Evolutionary conservation across 2,329 filamentous ascomycete genomes (phyloP).

Genomic region (Acephala macrosclerotiorum): DNA sequence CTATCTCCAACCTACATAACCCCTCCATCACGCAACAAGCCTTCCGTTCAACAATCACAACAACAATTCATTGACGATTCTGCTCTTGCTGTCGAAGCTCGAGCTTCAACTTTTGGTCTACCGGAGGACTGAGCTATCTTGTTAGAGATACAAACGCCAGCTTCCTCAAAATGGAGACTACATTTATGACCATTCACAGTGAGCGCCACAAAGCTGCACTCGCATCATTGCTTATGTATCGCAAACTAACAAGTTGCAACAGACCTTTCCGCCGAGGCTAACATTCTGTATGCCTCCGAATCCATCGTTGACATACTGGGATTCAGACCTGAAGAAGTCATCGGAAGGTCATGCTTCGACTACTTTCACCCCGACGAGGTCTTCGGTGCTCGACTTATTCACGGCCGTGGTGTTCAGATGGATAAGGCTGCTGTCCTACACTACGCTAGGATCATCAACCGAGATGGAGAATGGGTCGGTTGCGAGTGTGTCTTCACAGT

Average conservation of each 20-base stretch:
- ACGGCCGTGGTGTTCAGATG: conserved; percentile 75
- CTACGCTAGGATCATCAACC: conserved; percentile 76
- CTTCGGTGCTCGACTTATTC: conserved; percentile 74
- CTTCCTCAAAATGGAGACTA: conserved; percentile 72
- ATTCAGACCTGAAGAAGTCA: conserved; percentile 77
- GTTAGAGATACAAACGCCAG: conserved; percentile 46
- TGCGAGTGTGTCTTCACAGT: conserved; percentile 92
- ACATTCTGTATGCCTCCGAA: conserved; percentile 83
- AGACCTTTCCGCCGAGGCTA: conserved; percentile 80
- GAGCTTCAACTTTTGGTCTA: conserved; percentile 21
- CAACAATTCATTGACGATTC: background rate
- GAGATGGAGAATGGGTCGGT: conserved; percentile 74
- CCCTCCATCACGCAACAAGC: conserved; percentile 3
- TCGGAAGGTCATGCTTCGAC: conserved; percentile 80
- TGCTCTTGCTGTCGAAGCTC: background rate
- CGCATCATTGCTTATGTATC: conserved; percentile 22
- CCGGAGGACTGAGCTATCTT: conserved; percentile 44
- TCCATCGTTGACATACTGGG: conserved; percentile 85
- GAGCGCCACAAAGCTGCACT: conserved; percentile 46
- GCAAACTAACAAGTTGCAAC: conserved; percentile 25
- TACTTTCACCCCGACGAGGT: conserved; percentile 87
- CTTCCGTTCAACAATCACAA: background rate
- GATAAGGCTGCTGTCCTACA: conserved; percentile 87
- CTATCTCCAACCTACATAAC: conserved; percentile 12
- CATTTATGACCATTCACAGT: conserved; percentile 93